Evolutionary conservation across 345 rosid species (phyloP), one percentile per base, ranked within the genome.

Genomic region (Corchorus olitorius): DNA sequence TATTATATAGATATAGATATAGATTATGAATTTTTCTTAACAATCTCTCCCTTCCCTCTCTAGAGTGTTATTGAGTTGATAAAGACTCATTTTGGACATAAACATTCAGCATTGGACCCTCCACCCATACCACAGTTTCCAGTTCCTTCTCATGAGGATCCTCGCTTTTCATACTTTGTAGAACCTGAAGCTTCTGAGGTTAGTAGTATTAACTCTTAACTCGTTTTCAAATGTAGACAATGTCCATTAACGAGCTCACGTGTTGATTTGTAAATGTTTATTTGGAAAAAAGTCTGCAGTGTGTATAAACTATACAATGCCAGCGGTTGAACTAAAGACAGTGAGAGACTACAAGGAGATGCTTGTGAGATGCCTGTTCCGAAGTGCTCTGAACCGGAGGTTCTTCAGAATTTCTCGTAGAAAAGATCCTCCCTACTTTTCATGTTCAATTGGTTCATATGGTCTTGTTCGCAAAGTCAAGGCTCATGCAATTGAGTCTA

Each of bases 121-220:
- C 94, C 81, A 52, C n/a, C 60, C n/a, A 70, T 90, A 75, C 93
- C 94, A 78, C 41, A 83, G 17, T 88, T 85, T 81, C 83, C 84
- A 34, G 92, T 94, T 85, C 96, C 96, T 77, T 84, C 93, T 74
- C 98, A 94, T 72, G 82, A 83, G 80, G 88, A 89, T 75, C 92
- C 98, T 52, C 90, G 88, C 2, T 86, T 88, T 80, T 94, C 96
- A 62, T 89, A 93, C 87, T 89, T 88, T 77, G 91, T 87, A 73
- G 98, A 94, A 84, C 81, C 94, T 61, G 98, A 92, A 84, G 95
- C 97, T 83, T 89, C 93, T 72, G 97, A 96, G 92, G 98, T 94
- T 75, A 87, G 95, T 85, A 35, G 27, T 27, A 27, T 27, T 27
- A n/a, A 33, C 6, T 52, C 16, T 19, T 41, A 39, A 76, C 33